A percentile compares a stretch with the other conserved stretches of the same genome.
These are phyloP conservation scores for Alloascoidea hylecoeti DNA, from an alignment of 805 yeast species.

Conservation along the genomic window DNA sequence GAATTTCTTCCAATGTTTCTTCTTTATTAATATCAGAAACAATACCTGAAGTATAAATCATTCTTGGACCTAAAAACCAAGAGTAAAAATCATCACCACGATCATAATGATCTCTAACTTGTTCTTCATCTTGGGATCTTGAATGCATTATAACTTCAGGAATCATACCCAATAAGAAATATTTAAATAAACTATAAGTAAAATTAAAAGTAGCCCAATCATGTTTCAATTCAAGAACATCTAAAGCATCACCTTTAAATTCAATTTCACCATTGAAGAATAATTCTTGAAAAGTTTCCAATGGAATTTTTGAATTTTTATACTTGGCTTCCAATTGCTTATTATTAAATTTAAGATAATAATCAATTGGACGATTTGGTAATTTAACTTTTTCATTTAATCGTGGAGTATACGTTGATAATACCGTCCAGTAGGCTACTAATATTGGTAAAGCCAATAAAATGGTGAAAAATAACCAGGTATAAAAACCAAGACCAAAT, in stretches of 20 bases:
- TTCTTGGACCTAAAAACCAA: conserved; percentile 90
- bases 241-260: conserved; percentile 80
- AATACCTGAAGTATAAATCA: conserved; percentile 85
- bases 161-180: conserved; percentile 73
- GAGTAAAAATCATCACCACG: conserved; percentile 92
- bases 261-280: conserved; percentile 74
- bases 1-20: conserved; percentile 59
- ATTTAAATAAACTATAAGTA: conserved; percentile 64
- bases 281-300: conserved; percentile 84
- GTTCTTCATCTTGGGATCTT: conserved; percentile 91
- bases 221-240: conserved; percentile 73
- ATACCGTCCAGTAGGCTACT: conserved; percentile 70
- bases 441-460: conserved; percentile 54
- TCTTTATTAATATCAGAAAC: conserved; percentile 55
- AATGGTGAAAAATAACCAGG: conserved; percentile 46
- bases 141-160: conserved; percentile 91
- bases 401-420: conserved; percentile 70
- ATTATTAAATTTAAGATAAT: conserved; percentile 73
- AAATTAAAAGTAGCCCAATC: conserved; percentile 83
- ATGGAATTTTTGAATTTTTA: conserved; percentile 72
- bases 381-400: conserved; percentile 61
- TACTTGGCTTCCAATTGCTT: conserved; percentile 54
- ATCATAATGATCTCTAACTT: conserved; percentile 90
- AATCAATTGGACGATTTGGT: conserved; percentile 67
- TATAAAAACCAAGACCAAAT: conserved; percentile 52